Percentiles rank a stretch among this genome's conserved stretches.
Conservation (phyloP, 2,329 filamentous ascomycete species). For the Fusarium sp. region DNA sequence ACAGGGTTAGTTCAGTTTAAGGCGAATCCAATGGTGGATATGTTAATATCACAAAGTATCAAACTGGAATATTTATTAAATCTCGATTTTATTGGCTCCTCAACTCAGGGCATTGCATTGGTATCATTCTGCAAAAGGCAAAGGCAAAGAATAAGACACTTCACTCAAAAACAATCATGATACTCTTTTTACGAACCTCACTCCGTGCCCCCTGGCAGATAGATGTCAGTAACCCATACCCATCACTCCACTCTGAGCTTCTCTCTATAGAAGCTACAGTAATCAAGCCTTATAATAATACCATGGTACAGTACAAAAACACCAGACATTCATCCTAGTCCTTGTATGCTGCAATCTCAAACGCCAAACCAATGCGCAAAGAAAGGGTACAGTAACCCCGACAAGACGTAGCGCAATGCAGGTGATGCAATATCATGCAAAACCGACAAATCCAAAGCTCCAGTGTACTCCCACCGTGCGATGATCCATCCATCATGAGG, state of each 20-base stretch:
- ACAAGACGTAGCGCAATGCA: constrained; percentile 28
- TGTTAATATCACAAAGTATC: background rate
- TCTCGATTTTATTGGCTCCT: constrained; percentile 7
- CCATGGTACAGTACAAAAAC: constrained; percentile 37
- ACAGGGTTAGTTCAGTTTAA: constrained; percentile 5
- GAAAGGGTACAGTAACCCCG: constrained; percentile 11
- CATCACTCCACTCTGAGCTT: constrained; percentile 30
- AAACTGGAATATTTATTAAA: background rate
- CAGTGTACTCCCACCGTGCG: constrained; percentile 36
- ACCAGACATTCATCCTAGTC: constrained; percentile 34
- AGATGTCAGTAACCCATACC: constrained; percentile 22
- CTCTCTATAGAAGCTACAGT: constrained; percentile 24
- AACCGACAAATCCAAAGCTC: constrained; percentile 40
- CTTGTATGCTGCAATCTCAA: constrained; percentile 34
- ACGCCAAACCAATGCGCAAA: constrained; percentile 38
- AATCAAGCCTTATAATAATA: constrained; percentile 31
- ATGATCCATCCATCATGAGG: constrained; percentile 37
- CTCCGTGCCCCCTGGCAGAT: constrained; percentile 32
- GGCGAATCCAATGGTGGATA: background rate
- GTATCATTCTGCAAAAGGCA: constrained; percentile 6
- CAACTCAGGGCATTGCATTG: constrained; percentile 2
- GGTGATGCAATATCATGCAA: constrained; percentile 35
- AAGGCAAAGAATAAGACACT: background rate
- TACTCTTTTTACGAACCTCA: constrained; percentile 43
- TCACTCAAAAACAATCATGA: constrained; percentile 28